phyloP scores from a whole-genome alignment of 176 grass and related monocot species.

The Oryza nivara region DNA sequence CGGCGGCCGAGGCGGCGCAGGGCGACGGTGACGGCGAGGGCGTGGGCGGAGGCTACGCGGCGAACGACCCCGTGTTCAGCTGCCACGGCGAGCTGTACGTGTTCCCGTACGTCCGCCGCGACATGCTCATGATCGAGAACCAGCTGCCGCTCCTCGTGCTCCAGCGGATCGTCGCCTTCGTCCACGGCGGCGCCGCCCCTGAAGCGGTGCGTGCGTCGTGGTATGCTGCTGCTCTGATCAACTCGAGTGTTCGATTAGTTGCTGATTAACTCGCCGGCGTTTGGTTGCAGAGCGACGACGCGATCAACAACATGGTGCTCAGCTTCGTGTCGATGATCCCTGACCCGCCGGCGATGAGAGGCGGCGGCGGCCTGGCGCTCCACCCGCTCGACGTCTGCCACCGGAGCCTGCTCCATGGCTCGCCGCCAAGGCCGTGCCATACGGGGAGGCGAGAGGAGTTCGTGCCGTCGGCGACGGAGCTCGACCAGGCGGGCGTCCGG shows the following conservation, averaged over 20 bases:
- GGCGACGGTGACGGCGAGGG: no score
- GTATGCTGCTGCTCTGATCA: no score
- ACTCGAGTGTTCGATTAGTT: no score
- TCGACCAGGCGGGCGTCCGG: neutral
- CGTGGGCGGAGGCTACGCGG: conserved; percentile 17
- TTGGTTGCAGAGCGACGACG: conserved; percentile 29
- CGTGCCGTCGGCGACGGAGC: neutral
- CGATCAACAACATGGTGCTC: neutral
- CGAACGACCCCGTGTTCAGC: conserved; percentile 56
- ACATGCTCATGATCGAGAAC: conserved; percentile 61
- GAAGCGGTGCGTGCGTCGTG: no score
- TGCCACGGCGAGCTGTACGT: conserved; percentile 37
- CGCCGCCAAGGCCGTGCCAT: no score
- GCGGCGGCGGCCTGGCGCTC: neutral
- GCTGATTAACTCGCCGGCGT: conserved; percentile 3
- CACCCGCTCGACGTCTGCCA: neutral
- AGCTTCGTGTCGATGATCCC: neutral
- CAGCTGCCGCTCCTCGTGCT: conserved; percentile 51
- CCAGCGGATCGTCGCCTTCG: conserved; percentile 30
- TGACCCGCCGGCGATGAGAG: neutral
- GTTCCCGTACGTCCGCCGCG: conserved; percentile 43
- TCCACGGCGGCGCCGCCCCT: no score
- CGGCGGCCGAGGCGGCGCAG: no score
- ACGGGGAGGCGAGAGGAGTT: neutral
- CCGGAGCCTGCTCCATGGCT: neutral